Conservation (phyloP, 805 yeast species). For the Wickerhamomyces canadensis region DNA sequence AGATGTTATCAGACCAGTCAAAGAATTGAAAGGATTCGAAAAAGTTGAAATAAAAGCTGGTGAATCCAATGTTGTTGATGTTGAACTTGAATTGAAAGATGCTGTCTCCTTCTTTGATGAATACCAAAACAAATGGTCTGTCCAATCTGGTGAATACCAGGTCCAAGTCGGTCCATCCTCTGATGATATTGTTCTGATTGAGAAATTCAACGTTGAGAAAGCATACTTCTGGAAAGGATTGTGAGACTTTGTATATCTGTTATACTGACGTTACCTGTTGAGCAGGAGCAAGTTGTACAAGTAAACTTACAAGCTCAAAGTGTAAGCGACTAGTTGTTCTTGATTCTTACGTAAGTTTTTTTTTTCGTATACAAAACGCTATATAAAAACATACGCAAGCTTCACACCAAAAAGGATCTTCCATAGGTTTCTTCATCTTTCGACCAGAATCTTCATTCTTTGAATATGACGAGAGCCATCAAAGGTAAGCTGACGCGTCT, state of each 20-base stretch:
- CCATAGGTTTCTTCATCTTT: background rate
- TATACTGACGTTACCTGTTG: too few relatives aligned
- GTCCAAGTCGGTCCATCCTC: slow-evolving; percentile 36
- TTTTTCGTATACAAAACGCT: too few relatives aligned
- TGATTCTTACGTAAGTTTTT: too few relatives aligned
- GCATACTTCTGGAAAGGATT: slow-evolving; percentile 1
- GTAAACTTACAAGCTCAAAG: too few relatives aligned
- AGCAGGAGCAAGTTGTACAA: too few relatives aligned
- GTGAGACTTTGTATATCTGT: too few relatives aligned
- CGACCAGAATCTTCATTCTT: too few relatives aligned
- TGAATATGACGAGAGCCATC: slow-evolving; percentile 47
- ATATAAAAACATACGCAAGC: too few relatives aligned
- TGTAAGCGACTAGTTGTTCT: too few relatives aligned
- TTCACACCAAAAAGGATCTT: too few relatives aligned
- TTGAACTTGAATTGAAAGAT: slow-evolving; percentile 36
- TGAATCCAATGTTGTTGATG: slow-evolving; percentile 29
- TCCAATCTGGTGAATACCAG: slow-evolving; percentile 41
- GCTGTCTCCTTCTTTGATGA: slow-evolving; percentile 46
- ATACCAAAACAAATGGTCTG: slow-evolving; percentile 38
- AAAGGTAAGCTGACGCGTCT: slow-evolving; percentile 32
- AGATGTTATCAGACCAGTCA: slow-evolving; percentile 37
- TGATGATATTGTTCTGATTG: slow-evolving; percentile 9
- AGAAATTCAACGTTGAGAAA: slow-evolving; percentile 8
- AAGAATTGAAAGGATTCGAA: slow-evolving; percentile 49
- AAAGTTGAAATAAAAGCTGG: slow-evolving; percentile 41